Conservation (phyloP, 441 rosid genomes). For the Aleurites moluccanus region DNA sequence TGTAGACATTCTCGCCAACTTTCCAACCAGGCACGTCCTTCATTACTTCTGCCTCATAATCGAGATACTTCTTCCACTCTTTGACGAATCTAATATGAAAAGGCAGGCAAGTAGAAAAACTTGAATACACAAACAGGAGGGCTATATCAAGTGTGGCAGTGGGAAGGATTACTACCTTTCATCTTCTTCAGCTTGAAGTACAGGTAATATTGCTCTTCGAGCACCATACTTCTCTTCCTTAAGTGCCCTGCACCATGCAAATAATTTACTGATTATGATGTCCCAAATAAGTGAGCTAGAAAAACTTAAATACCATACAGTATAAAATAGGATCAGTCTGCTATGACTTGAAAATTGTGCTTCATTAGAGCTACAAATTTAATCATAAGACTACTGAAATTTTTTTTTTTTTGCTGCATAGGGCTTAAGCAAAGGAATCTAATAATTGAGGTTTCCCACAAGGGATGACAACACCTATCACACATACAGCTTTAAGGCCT, state of each 20-base stretch:
- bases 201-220: conserved; percentile 75
- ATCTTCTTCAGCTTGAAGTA: conserved; percentile 99
- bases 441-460: background rate
- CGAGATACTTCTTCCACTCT: conserved; percentile 97
- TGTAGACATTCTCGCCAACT: conserved; percentile 89
- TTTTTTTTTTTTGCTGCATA: background rate
- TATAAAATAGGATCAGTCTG: background rate
- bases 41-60: conserved; percentile 95
- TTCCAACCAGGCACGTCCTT: conserved; percentile 99
- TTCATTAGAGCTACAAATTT: background rate
- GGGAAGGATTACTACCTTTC: conserved; percentile 56
- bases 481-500: background rate
- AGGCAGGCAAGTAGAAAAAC: background rate
- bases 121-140: background rate
- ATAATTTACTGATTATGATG: background rate
- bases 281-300: background rate
- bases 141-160: background rate
- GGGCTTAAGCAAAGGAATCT: background rate
- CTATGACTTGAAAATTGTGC: background rate
- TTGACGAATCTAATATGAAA: conserved; percentile 61
- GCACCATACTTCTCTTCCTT: conserved; percentile 95
- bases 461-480: background rate
- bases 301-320: background rate
- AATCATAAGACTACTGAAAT: background rate
- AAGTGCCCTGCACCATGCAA: conserved; percentile 55